Percentiles rank a stretch among this genome's conserved stretches.
phyloP scores from a whole-genome alignment of 2,329 filamentous ascomycete genomes.

The Nigrograna mackinnonii region DNA sequence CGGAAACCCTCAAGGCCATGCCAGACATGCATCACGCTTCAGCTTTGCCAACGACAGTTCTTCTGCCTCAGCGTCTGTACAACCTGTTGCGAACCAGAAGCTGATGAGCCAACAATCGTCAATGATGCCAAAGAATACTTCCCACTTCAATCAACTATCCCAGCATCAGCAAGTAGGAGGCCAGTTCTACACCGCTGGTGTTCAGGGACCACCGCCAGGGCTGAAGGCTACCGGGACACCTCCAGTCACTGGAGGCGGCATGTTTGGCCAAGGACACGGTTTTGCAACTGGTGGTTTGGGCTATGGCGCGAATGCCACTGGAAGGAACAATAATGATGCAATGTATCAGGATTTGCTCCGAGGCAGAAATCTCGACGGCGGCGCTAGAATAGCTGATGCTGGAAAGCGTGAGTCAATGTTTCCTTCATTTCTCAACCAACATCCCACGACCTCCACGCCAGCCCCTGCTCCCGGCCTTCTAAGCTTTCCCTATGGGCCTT shows the following conservation, averaged over 20 bases:
- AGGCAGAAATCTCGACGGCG: constrained; percentile 62
- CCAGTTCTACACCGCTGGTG: constrained; percentile 81
- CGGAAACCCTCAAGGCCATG: constrained; percentile 70
- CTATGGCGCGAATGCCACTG: constrained; percentile 62
- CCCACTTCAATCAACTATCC: constrained; percentile 54
- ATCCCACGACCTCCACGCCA: constrained; percentile 79
- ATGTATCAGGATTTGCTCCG: constrained; percentile 79
- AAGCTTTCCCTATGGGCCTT: constrained; percentile 87
- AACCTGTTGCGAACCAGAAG: constrained; percentile 77
- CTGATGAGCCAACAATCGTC: constrained; percentile 82
- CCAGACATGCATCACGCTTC: constrained; percentile 82
- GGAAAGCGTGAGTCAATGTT: constrained; percentile 99
- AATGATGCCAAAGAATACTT: constrained; percentile 69
- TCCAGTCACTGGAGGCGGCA: constrained; percentile 75
- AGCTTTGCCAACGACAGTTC: constrained; percentile 79
- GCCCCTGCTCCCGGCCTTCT: constrained; percentile 89
- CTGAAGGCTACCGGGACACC: constrained; percentile 94
- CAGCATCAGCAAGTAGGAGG: constrained; percentile 60
- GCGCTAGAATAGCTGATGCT: constrained; percentile 76
- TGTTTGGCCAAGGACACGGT: constrained; percentile 87
- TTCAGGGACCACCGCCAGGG: constrained; percentile 91
- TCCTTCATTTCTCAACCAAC: constrained; percentile 88
- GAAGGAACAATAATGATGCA: constrained; percentile 78
- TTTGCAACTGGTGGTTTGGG: constrained; percentile 72
- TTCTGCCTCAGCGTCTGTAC: constrained; percentile 65